phyloP scores from a whole-genome alignment of 805 yeast species.

The Ascoidea tarda region DNA sequence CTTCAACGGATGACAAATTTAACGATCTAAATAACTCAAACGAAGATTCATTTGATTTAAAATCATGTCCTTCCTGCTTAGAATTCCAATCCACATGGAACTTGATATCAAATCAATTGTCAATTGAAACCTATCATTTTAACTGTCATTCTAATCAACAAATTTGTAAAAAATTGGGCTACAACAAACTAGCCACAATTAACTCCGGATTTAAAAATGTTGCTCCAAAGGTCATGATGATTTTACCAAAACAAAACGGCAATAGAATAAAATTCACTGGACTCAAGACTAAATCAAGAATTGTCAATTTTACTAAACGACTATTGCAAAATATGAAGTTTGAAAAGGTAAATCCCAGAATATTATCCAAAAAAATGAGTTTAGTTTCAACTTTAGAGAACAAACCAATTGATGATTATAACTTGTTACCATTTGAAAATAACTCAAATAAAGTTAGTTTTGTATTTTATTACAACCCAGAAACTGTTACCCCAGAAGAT shows the following conservation, averaged over 20 bases:
- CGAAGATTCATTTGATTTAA: conserved; percentile 18
- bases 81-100: conserved; percentile 46
- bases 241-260: conserved; percentile 38
- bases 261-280: conserved; percentile 30
- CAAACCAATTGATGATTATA: conserved; percentile 21
- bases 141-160: conserved; percentile 38
- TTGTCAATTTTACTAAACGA: conserved; percentile 31
- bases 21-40: conserved; percentile 18
- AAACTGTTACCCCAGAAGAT: conserved; percentile 44
- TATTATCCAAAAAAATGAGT: conserved; percentile 12
- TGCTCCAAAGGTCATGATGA: conserved; percentile 30
- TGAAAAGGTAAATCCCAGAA: conserved; percentile 16
- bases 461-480: conserved; percentile 37
- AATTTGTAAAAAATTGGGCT: conserved; percentile 39
- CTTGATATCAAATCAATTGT: conserved; percentile 33
- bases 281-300: conserved; percentile 15
- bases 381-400: conserved; percentile 14
- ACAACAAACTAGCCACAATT: conserved; percentile 18
- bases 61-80: conserved; percentile 32
- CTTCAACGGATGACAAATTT: conserved; percentile 29
- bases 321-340: conserved; percentile 31
- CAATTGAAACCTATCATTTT: conserved; percentile 36
- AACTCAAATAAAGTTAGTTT: conserved; percentile 30
- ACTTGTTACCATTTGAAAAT: conserved; percentile 15
- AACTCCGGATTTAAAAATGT: conserved; percentile 9